Conservation (phyloP, 2,329 filamentous ascomycete species). For the Lachnellula subtilissima region DNA sequence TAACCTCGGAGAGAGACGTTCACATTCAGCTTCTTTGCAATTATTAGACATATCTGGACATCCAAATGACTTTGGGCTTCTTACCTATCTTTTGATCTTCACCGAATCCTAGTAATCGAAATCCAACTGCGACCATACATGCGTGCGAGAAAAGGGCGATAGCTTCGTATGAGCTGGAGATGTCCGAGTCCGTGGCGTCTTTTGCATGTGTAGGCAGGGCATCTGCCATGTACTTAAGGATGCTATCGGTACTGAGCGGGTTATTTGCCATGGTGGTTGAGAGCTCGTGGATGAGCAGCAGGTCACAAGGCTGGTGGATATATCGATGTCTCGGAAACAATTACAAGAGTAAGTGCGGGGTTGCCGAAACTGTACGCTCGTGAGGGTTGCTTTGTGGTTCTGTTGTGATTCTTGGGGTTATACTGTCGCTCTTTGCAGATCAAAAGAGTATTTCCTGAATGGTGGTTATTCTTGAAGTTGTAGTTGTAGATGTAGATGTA, state of each 20-base stretch:
- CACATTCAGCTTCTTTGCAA: slow-evolving; percentile 49
- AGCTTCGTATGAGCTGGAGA: slow-evolving; percentile 73
- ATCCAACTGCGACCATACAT: slow-evolving; percentile 74
- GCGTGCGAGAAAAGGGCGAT: slow-evolving; percentile 80
- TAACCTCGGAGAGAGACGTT: slow-evolving; percentile 56
- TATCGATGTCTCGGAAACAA: not conserved
- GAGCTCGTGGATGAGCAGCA: not conserved
- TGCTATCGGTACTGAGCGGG: slow-evolving; percentile 40
- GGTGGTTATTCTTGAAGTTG: not conserved
- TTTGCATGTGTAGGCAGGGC: slow-evolving; percentile 51
- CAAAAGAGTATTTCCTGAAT: not conserved
- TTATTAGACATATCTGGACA: slow-evolving; percentile 11
- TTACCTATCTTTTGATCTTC: slow-evolving; percentile 73
- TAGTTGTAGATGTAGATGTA: not conserved
- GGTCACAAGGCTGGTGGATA: not conserved
- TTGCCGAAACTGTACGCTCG: not conserved
- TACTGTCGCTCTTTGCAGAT: not conserved
- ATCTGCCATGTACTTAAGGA: slow-evolving; percentile 54
- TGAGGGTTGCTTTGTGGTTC: not conserved
- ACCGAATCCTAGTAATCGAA: slow-evolving; percentile 75
- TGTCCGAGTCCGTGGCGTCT: slow-evolving; percentile 52
- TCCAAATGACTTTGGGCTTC: slow-evolving; percentile 9
- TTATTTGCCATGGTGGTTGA: slow-evolving; percentile 27
- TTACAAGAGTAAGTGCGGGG: not conserved
- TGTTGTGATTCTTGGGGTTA: not conserved